phyloP scores from a whole-genome alignment of 2,329 filamentous ascomycete genomes.

The Sarocladium oryzae region DNA sequence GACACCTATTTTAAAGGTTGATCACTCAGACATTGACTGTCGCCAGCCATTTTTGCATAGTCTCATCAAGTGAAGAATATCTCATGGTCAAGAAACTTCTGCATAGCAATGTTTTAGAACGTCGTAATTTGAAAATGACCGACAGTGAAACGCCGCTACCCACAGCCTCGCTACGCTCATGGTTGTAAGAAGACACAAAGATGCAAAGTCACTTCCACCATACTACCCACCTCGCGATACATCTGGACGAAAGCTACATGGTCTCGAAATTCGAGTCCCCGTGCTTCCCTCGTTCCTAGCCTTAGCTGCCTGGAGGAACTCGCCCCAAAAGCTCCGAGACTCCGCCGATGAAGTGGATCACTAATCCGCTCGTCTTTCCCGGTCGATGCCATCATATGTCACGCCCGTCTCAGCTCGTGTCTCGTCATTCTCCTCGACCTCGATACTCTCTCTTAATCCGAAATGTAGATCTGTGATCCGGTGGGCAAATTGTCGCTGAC shows the following conservation, averaged over 20 bases:
- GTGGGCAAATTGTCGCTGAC: not conserved
- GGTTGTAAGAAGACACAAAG: not conserved
- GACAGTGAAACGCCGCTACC: not conserved
- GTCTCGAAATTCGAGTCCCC: not conserved
- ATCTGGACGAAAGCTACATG: not conserved
- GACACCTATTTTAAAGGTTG: not conserved
- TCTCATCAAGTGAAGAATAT: too few relatives aligned
- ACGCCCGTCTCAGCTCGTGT: constrained; percentile 10
- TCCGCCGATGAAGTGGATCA: not conserved
- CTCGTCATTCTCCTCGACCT: not conserved
- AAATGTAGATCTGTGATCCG: not conserved
- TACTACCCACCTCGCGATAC: not conserved
- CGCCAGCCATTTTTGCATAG: too few relatives aligned
- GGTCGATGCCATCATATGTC: constrained; percentile 27
- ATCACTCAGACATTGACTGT: too few relatives aligned
- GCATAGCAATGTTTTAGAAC: not conserved
- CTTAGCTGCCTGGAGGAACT: not conserved
- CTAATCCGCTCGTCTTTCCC: not conserved
- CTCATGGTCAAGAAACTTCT: not conserved
- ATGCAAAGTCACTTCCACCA: not conserved
- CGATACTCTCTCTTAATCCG: not conserved
- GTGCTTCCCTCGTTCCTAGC: not conserved
- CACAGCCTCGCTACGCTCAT: constrained; percentile 4
- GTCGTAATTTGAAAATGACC: not conserved
- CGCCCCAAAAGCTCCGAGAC: not conserved